Conservation (phyloP, 2,329 filamentous ascomycete genomes). For the Fusarium bulbicola region DNA sequence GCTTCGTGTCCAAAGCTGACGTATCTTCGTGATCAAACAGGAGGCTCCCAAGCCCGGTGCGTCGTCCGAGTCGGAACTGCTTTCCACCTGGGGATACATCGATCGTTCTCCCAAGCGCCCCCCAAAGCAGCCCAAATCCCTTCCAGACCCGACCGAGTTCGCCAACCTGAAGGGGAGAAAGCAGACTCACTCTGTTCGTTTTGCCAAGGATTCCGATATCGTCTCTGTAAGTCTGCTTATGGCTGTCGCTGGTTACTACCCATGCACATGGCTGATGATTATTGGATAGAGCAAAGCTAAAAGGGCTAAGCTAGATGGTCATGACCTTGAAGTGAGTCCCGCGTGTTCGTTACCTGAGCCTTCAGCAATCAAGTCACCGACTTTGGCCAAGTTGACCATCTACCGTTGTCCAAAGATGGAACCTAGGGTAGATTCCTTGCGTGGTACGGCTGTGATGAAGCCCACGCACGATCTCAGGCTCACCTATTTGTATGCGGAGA, state of each 20-base stretch:
- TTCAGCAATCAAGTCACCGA: neutral
- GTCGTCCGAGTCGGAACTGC: neutral
- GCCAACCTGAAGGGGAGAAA: neutral
- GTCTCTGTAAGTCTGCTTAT: neutral
- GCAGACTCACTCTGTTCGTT: neutral
- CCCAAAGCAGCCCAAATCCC: neutral
- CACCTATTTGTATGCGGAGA: fast-evolving
- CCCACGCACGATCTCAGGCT: neutral
- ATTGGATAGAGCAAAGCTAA: neutral
- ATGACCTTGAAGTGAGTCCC: neutral
- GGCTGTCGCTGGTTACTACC: neutral
- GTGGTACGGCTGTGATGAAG: neutral
- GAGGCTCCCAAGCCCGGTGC: neutral
- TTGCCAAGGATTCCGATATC: neutral
- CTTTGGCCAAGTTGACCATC: neutral
- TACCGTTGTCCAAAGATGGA: too few relatives aligned
- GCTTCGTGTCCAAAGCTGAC: neutral
- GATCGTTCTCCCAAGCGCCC: neutral
- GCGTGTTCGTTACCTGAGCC: too few relatives aligned
- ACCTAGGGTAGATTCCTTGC: neutral
- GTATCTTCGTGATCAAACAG: neutral
- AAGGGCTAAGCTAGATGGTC: neutral
- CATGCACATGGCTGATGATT: neutral
- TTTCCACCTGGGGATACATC: neutral
- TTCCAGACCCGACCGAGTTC: neutral